These are phyloP conservation scores for Penicillium sp. DNA, from an alignment of 2,329 filamentous ascomycete species.

Conservation along the genomic window DNA sequence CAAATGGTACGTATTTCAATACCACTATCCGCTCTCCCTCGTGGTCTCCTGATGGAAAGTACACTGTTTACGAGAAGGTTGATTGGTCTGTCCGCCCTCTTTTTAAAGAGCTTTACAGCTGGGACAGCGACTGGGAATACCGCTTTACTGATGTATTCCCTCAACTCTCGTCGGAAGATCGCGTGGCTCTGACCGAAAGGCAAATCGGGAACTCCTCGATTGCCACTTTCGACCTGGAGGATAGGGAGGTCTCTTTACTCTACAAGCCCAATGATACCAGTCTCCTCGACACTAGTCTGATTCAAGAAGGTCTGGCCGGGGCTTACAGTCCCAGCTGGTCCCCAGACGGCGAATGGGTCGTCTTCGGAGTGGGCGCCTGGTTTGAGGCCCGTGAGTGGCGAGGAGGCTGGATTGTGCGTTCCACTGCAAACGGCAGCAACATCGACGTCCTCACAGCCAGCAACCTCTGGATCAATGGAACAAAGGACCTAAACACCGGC, in stretches of 20 bases:
- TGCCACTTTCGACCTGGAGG: conserved; percentile 30
- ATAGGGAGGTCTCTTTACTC: conserved; percentile 23
- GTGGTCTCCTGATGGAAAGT: conserved; percentile 37
- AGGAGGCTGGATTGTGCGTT: conserved; percentile 12
- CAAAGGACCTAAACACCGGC: conserved; percentile 8
- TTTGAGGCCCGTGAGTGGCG: conserved; percentile 11
- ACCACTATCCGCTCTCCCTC: conserved; percentile 18
- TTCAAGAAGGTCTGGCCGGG: conserved; percentile 32
- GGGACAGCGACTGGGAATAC: conserved; percentile 44
- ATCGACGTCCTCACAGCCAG: conserved; percentile 7
- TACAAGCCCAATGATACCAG: conserved; percentile 25
- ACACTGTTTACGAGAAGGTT: conserved; percentile 25
- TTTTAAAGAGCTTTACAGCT: conserved; percentile 41
- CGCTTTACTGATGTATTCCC: conserved; percentile 47
- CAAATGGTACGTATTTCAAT: conserved; percentile 15
- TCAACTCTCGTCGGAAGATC: conserved; percentile 25
- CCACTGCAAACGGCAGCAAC: conserved; percentile 10
- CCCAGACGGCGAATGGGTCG: conserved; percentile 38
- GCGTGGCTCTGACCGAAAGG: conserved; percentile 40
- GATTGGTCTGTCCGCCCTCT: conserved; percentile 33
- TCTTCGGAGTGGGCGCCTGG: conserved; percentile 12
- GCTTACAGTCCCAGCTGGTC: conserved; percentile 45
- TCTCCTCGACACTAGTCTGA: conserved; percentile 18
- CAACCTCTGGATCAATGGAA: not conserved
- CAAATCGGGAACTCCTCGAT: conserved; percentile 43